Percentiles rank a stretch among this genome's conserved stretches.
phyloP scores from a whole-genome alignment of 2,329 filamentous ascomycete genomes.

The Fragosphaeria purpurea region DNA sequence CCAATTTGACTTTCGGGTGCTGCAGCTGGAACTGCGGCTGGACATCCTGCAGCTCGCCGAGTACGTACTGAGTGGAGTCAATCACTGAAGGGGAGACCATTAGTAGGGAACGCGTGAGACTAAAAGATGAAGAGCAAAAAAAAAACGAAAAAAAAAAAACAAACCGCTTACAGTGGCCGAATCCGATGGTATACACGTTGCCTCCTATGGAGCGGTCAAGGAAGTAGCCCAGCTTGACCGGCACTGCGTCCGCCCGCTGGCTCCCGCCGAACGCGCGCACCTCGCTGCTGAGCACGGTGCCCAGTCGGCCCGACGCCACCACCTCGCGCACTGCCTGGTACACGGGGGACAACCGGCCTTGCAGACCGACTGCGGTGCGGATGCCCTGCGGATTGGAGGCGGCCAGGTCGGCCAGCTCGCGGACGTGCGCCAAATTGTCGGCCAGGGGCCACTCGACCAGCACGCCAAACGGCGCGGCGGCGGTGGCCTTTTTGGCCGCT shows the following conservation, averaged over 20 bases:
- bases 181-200: constrained; percentile 31
- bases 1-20: constrained; percentile 27
- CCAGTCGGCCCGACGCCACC: constrained; percentile 34
- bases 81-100: constrained; percentile 24
- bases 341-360: constrained; percentile 37
- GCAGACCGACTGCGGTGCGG: constrained; percentile 38
- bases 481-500: constrained; percentile 31
- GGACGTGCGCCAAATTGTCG: constrained; percentile 28
- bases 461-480: constrained; percentile 12
- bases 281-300: constrained; percentile 42
- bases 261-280: constrained; percentile 28
- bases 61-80: constrained; percentile 33
- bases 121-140: neutral
- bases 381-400: constrained; percentile 18
- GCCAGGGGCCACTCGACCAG: constrained; percentile 52
- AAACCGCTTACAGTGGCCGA: constrained; percentile 27
- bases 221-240: constrained; percentile 35
- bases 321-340: constrained; percentile 34
- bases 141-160: constrained; percentile 10
- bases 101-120: too few species aligned
- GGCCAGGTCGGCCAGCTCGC: constrained; percentile 26
- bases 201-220: constrained; percentile 36
- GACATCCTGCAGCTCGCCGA: constrained; percentile 33
- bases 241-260: constrained; percentile 21
- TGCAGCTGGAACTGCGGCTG: constrained; percentile 35